Conservation (phyloP, 345 rosid genomes). For the Eucalyptus erythrocorys region DNA sequence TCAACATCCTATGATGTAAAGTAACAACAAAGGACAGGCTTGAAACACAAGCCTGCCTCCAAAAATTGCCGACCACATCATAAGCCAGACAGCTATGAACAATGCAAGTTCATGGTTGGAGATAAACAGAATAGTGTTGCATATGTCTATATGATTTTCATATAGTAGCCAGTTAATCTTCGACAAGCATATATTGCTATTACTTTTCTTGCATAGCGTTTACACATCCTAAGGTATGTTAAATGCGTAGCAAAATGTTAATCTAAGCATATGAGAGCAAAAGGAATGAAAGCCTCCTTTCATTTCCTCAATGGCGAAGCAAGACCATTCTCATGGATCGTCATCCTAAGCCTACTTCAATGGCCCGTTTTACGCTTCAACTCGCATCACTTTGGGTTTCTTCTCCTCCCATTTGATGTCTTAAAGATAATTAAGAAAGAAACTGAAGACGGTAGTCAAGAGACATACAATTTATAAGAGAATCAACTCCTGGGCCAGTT, state of each 20-base stretch:
- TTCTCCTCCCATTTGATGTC: background rate
- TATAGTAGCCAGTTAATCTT: background rate
- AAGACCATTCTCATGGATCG: background rate
- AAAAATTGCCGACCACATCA: background rate
- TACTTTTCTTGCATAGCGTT: background rate
- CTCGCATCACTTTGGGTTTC: background rate
- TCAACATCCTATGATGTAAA: background rate
- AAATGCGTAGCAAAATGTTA: background rate
- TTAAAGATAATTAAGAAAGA: background rate
- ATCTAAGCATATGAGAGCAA: background rate
- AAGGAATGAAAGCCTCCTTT: background rate
- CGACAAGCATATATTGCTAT: background rate
- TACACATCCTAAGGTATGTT: background rate
- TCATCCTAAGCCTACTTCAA: background rate
- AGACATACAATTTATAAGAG: slow-evolving; percentile 72
- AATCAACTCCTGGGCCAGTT: slow-evolving; percentile 58
- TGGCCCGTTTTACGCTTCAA: background rate
- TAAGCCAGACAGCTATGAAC: background rate
- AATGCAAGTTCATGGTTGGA: background rate
- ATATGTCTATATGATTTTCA: background rate
- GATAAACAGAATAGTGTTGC: background rate
- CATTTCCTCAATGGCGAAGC: background rate
- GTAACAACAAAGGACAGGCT: background rate
- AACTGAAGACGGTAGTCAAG: background rate
- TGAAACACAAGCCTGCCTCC: background rate